phyloP scores from a whole-genome alignment of 2,329 filamentous ascomycete species.

The Arthrobotrys pseudoclavata region DNA sequence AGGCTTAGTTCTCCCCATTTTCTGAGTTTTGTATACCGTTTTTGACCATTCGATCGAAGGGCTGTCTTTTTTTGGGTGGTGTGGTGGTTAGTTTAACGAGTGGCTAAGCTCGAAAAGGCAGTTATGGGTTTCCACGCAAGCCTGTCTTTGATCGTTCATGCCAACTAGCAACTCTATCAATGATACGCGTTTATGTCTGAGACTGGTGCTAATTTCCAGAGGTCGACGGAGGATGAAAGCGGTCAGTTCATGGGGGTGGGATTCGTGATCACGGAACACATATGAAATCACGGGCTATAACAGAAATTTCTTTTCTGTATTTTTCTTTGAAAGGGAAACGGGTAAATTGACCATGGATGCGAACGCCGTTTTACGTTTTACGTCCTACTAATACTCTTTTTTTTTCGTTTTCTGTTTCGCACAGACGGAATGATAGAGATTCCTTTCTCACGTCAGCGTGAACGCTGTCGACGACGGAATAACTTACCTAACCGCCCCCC shows the following conservation, averaged over 20 bases:
- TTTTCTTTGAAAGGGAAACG: background rate
- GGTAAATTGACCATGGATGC: background rate
- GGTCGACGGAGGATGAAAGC: conserved; percentile 6
- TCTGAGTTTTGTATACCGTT: background rate
- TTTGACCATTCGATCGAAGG: background rate
- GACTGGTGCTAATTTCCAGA: conserved; percentile 13
- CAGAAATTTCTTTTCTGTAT: background rate
- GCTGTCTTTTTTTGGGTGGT: conserved; percentile 3
- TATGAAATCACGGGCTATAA: conserved; percentile 1
- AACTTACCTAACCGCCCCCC: background rate
- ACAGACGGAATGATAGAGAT: conserved; percentile 19
- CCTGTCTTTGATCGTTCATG: conserved; percentile 27
- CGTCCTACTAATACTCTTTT: background rate
- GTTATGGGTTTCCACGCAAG: conserved; percentile 10
- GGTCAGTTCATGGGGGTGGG: conserved; percentile 1
- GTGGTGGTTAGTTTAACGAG: background rate
- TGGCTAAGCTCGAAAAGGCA: conserved; percentile 17
- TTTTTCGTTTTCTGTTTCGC: conserved; percentile 2
- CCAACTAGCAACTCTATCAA: background rate
- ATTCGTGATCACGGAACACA: conserved; percentile 12
- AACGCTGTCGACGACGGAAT: background rate
- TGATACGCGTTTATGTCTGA: conserved; percentile 19
- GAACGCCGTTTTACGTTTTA: background rate
- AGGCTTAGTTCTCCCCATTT: background rate
- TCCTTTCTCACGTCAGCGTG: conserved; percentile 30